These are phyloP conservation scores for Hericium erinaceus DNA, from an alignment of 768 basidiomycete species.

Conservation along the genomic window DNA sequence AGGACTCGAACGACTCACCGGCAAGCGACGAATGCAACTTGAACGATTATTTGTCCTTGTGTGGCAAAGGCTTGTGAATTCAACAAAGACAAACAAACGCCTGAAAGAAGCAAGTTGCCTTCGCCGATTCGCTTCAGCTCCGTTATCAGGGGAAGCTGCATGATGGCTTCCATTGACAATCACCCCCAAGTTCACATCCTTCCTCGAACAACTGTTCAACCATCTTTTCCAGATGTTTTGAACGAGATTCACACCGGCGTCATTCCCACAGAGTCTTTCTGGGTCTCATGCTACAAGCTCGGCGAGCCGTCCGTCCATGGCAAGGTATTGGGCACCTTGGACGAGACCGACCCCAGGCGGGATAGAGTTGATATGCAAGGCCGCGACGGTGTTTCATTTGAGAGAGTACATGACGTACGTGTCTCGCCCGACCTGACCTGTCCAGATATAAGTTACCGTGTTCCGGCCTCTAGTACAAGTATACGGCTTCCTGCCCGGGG, in stretches of 20 bases:
- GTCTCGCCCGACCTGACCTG: neutral
- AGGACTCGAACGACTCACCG: no score
- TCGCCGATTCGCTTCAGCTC: neutral
- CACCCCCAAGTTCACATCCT: neutral
- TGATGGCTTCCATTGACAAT: neutral
- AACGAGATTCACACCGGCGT: slow-evolving; percentile 11
- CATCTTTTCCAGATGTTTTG: slow-evolving; percentile 10
- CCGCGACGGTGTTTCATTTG: slow-evolving; percentile 12
- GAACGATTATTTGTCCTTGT: neutral
- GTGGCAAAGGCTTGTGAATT: neutral
- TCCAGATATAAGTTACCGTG: neutral
- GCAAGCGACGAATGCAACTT: no score
- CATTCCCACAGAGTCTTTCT: slow-evolving; percentile 11
- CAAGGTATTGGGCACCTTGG: slow-evolving; percentile 7
- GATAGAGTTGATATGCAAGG: neutral
- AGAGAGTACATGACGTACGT: slow-evolving; percentile 7
- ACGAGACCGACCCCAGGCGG: slow-evolving; percentile 4
- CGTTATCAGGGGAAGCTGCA: neutral
- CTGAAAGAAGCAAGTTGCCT: neutral
- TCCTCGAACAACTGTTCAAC: slow-evolving; percentile 12
- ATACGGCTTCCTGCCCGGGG: slow-evolving; percentile 5
- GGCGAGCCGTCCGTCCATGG: slow-evolving; percentile 12
- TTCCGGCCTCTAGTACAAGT: slow-evolving; percentile 4
- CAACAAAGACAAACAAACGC: neutral
- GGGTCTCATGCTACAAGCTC: slow-evolving; percentile 14